These are phyloP conservation scores for Nepenthes gracilis DNA, from an alignment of 148 eudicot genomes.

Conservation along the genomic window DNA sequence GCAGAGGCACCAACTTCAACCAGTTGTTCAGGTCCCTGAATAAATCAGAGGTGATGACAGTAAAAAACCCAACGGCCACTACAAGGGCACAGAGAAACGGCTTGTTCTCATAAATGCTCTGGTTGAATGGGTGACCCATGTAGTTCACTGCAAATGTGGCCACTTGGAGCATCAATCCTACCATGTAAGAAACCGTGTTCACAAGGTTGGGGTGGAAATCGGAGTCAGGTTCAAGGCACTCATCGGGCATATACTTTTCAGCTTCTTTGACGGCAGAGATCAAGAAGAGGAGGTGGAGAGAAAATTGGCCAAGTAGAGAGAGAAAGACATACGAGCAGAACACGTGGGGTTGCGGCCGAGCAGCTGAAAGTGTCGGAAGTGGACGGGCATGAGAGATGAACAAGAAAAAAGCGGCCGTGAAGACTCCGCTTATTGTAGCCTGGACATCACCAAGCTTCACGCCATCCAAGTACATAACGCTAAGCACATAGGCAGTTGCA, in stretches of 20 bases:
- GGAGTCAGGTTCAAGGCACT: constrained; percentile 90
- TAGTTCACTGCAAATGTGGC: constrained; percentile 97
- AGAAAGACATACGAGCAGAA: constrained; percentile 74
- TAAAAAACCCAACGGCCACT: constrained; percentile 68
- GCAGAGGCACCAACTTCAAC: constrained; percentile 78
- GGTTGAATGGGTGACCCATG: constrained; percentile 96
- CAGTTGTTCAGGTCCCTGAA: constrained; percentile 77
- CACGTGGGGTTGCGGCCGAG: constrained; percentile 80
- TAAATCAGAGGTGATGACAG: constrained; percentile 68
- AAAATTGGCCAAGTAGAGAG: constrained; percentile 78
- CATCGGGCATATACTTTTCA: constrained; percentile 95
- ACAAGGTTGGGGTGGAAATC: constrained; percentile 84
- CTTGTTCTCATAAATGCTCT: constrained; percentile 73
- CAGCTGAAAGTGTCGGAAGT: constrained; percentile 56
- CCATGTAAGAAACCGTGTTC: constrained; percentile 90
- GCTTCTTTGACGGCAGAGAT: constrained; percentile 82
- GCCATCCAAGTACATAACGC: constrained; percentile 91
- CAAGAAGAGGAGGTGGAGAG: constrained; percentile 67
- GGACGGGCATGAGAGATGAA: constrained; percentile 93
- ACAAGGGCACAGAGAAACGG: constrained; percentile 66
- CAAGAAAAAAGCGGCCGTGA: constrained; percentile 88
- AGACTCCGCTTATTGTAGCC: constrained; percentile 87
- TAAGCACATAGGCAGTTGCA: constrained; percentile 86
- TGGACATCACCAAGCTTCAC: constrained; percentile 89
- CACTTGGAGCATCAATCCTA: constrained; percentile 88